Percentiles rank a stretch among this genome's conserved stretches.
These are phyloP conservation scores for Claviceps pazoutovae DNA, from an alignment of 2,329 filamentous ascomycete species.

Conservation along the genomic window DNA sequence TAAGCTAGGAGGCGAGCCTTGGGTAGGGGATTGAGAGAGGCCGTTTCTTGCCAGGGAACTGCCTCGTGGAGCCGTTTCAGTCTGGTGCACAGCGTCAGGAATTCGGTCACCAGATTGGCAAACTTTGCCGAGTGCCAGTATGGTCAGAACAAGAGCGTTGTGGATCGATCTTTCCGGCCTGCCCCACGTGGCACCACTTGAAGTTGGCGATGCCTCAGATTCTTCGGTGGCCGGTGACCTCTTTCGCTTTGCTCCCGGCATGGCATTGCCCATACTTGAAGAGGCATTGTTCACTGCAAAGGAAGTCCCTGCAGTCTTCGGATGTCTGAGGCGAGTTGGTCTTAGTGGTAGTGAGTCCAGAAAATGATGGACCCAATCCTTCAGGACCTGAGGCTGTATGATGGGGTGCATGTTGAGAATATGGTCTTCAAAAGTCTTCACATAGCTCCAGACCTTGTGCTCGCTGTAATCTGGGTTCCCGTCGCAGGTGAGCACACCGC, in stretches of 20 bases:
- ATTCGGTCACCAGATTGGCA: conserved; percentile 43
- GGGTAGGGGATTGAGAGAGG: conserved; percentile 35
- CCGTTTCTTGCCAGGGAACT: conserved; percentile 33
- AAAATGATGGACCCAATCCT: conserved; percentile 39
- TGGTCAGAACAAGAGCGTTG: conserved; percentile 68
- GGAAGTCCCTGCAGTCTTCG: conserved; percentile 16
- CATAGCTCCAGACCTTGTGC: conserved; percentile 36
- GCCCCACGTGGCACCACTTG: conserved; percentile 25
- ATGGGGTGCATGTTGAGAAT: conserved; percentile 55
- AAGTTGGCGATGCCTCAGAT: conserved; percentile 16
- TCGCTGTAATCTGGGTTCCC: conserved; percentile 42
- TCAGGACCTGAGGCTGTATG: conserved; percentile 37
- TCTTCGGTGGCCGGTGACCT: conserved; percentile 32
- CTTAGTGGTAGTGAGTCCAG: conserved; percentile 30
- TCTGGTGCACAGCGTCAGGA: conserved; percentile 38
- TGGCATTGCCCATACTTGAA: conserved; percentile 13
- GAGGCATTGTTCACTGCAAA: conserved; percentile 19
- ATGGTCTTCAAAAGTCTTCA: conserved; percentile 43
- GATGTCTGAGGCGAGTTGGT: conserved; percentile 12
- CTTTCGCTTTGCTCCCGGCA: conserved; percentile 38
- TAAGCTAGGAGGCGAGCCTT: conserved; percentile 37
- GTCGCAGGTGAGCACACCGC: conserved; percentile 24
- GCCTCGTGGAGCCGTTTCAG: conserved; percentile 19
- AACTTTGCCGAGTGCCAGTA: conserved; percentile 78
- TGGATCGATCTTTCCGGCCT: conserved; percentile 53